Evolutionary conservation across 441 rosid species (phyloP), one percentile per base, ranked within the genome.

Genomic region (Pelargonium fulgidum): DNA sequence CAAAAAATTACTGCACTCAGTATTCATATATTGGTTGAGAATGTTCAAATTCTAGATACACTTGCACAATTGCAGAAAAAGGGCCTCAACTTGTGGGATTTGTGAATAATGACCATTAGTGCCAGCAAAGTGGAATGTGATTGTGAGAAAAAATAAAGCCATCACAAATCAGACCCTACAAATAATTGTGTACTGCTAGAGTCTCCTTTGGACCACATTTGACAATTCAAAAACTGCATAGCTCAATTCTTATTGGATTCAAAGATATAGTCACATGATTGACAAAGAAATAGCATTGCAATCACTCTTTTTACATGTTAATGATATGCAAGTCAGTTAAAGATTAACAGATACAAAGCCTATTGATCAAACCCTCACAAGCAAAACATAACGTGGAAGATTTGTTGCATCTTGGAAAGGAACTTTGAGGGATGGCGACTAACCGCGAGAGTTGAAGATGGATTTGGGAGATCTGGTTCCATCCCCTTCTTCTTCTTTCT

Each of bases 401-500:
- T 69, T 72, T 84, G 81, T 65, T 89, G 97, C 96, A 94, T 81
- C 84, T 81, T 90, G 67, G 79, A 71, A 20, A 94, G 88, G 77
- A 92, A 62, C 79, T 86, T 92, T 16, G 92, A 84, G 13, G 86
- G 92, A 70, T 84, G 94, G 74, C 61, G 50, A 33, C 68, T 69
- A 12, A 84, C 72, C 42, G 86, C 89, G 67, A 90, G 84, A 66
- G 79, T 73, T 0, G 91, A 76, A 58, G 92, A 79, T 14, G 85
- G 79, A 41, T 77, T 83, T 1, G 72, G 41, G 24, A 63, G 69
- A 11, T 86, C 90, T 62, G 70, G 76, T 64, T 70, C 81, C 83
- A 83, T 83, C 70, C 71, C 82, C n/a, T n/a, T n/a, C 70, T 85
- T 88, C 76, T 86, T 89, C 87, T 78, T 89, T 81, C 97, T 89